A percentile compares a stretch with the other conserved stretches of the same genome.
phyloP scores from a whole-genome alignment of 345 rosid genomes.

The Dipteronia sinensis region DNA sequence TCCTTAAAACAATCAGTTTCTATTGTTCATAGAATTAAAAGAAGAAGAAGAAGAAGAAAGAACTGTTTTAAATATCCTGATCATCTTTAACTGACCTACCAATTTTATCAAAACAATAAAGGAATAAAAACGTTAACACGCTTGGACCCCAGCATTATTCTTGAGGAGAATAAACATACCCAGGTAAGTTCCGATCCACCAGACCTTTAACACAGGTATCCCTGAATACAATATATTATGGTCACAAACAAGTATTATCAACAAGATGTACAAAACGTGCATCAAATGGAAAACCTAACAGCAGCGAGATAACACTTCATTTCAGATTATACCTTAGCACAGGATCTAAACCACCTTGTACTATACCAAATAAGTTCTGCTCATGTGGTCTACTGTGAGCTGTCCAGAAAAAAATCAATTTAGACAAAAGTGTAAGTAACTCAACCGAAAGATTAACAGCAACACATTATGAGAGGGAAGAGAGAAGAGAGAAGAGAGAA shows the following conservation, averaged over 20 bases:
- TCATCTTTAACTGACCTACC: neutral
- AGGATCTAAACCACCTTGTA: slow-evolving; percentile 85
- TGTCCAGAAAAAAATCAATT: slow-evolving; percentile 31
- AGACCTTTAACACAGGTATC: slow-evolving; percentile 72
- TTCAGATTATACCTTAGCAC: slow-evolving; percentile 49
- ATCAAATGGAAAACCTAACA: slow-evolving; percentile 1
- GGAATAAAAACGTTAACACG: neutral
- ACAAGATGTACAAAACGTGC: neutral
- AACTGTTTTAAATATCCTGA: neutral
- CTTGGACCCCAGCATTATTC: neutral
- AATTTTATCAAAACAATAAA: neutral
- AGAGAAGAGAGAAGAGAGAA: neutral
- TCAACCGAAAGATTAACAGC: slow-evolving; percentile 10
- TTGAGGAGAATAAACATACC: slow-evolving; percentile 44
- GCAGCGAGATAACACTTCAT: neutral
- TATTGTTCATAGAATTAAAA: neutral
- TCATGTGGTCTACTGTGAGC: slow-evolving; percentile 75
- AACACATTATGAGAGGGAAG: neutral
- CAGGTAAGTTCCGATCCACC: slow-evolving; percentile 75
- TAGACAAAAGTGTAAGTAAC: slow-evolving; percentile 12
- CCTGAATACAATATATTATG: slow-evolving; percentile 38
- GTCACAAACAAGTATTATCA: neutral
- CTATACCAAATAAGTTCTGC: slow-evolving; percentile 80
- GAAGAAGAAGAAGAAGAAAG: no score
- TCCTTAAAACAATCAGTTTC: neutral